These are phyloP conservation scores for Epichloe coenophiala DNA, from an alignment of 2,329 filamentous ascomycete species.

Conservation along the genomic window DNA sequence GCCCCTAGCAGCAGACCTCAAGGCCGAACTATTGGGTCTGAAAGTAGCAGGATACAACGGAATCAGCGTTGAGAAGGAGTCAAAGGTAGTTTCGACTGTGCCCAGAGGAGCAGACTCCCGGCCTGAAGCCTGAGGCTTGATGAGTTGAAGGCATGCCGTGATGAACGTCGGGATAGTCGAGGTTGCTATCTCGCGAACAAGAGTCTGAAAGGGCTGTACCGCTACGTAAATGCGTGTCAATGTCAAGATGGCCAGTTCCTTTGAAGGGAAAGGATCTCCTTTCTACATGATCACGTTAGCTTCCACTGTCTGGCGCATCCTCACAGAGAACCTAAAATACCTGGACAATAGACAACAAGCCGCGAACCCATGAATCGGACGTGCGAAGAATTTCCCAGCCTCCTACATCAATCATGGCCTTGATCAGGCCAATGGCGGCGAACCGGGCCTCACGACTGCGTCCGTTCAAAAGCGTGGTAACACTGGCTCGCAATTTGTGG, in stretches of 20 bases:
- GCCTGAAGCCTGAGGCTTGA: conserved; percentile 28
- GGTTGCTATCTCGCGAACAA: conserved; percentile 78
- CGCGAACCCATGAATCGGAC: conserved; percentile 61
- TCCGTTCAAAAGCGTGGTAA: conserved; percentile 67
- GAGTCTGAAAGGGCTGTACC: conserved; percentile 67
- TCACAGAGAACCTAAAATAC: conserved; percentile 25
- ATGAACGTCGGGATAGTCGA: conserved; percentile 66
- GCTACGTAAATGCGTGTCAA: conserved; percentile 74
- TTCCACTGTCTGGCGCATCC: background rate
- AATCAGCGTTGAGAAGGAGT: conserved; percentile 57
- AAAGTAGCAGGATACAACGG: conserved; percentile 76
- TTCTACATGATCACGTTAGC: conserved; percentile 37
- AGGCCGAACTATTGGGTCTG: conserved; percentile 58
- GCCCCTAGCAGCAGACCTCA: conserved; percentile 44
- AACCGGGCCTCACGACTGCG: conserved; percentile 63
- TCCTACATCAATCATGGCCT: conserved; percentile 68
- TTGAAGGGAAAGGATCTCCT: conserved; percentile 60
- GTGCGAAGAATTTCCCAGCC: conserved; percentile 71
- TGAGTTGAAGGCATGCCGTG: conserved; percentile 55
- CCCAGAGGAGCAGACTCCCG: conserved; percentile 22
- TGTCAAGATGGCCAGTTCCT: conserved; percentile 63
- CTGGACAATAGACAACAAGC: conserved; percentile 60
- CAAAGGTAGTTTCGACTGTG: conserved; percentile 54
- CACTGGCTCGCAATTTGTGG: conserved; percentile 68
- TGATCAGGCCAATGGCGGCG: conserved; percentile 64